A percentile compares a stretch with the other conserved stretches of the same genome.
These are phyloP conservation scores for Capronia epimyces DNA, from an alignment of 2,329 filamentous ascomycete species.

Conservation along the genomic window DNA sequence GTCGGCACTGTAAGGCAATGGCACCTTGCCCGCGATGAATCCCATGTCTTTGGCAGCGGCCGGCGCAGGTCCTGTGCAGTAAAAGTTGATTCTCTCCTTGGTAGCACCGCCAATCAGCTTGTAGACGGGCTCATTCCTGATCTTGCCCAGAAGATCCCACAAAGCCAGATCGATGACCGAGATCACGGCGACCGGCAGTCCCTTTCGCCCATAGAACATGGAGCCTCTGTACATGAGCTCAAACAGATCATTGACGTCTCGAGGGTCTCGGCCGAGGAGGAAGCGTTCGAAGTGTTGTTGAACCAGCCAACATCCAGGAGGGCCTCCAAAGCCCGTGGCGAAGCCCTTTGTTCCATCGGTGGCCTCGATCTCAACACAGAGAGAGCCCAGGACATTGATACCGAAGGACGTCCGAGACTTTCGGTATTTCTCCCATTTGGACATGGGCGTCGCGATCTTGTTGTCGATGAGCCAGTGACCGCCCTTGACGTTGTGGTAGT, in stretches of 20 bases:
- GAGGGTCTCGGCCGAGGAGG: slow-evolving; percentile 78
- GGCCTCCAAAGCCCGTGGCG: slow-evolving; percentile 88
- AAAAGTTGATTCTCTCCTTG: slow-evolving; percentile 70
- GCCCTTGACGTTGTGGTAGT: slow-evolving; percentile 74
- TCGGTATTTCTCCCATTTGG: slow-evolving; percentile 80
- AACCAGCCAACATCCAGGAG: slow-evolving; percentile 88
- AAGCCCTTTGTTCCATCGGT: slow-evolving; percentile 89
- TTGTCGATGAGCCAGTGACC: slow-evolving; percentile 78
- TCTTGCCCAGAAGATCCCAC: slow-evolving; percentile 88
- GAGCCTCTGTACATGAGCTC: slow-evolving; percentile 95
- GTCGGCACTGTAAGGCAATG: slow-evolving; percentile 81
- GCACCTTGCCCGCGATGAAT: slow-evolving; percentile 86
- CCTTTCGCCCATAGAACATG: slow-evolving; percentile 96
- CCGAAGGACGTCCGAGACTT: slow-evolving; percentile 87
- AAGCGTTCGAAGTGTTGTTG: slow-evolving; percentile 92
- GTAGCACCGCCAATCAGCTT: slow-evolving; percentile 90
- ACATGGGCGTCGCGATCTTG: slow-evolving; percentile 88
- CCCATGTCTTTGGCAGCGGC: slow-evolving; percentile 75
- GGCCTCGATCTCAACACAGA: slow-evolving; percentile 83
- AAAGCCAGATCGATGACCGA: slow-evolving; percentile 89
- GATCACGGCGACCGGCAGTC: slow-evolving; percentile 82
- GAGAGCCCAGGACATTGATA: slow-evolving; percentile 90
- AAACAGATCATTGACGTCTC: slow-evolving; percentile 86
- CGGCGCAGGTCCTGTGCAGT: slow-evolving; percentile 88
- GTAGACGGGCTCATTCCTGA: slow-evolving; percentile 89